Base-by-base conservation (phyloP, 768 basidiomycete species). In the Tephrocybe sp. region DNA sequence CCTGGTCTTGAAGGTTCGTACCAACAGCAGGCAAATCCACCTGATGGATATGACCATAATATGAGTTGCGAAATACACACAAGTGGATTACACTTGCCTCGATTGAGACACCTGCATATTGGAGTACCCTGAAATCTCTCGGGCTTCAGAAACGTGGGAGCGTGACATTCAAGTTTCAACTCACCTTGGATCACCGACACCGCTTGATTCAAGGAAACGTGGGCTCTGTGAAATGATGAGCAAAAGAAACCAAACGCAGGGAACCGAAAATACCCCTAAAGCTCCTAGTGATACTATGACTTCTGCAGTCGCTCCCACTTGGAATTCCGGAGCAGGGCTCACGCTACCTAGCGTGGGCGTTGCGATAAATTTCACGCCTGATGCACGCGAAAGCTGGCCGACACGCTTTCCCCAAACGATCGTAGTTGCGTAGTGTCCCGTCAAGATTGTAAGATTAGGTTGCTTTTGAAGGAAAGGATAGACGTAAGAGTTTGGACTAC, bases 1-100 rank as follows among this genome's bases (percentile, higher is more conserved):
- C 48, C 23, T 57, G 56, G 19, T 57, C 56, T 48, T 57, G 56
- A 12, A 57, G 39, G 45, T 57, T 57, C 17, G 56, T 57, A 8
- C 56, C 56, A 11, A 57, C 52, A 22, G 56, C 48, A 20, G 56
- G 56, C 13, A 57, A 23, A 14, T 57, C 42, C 14, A 57, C 52
- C 55, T 56, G 14, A 16, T 10, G 4, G 17, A 3, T n/a, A 19
- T n/a, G 10, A 34, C 23, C 19, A 39, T 17, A 19, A 12, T 5
- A 35, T 26, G 4, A 26, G 26, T 26, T 26, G 8, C 22, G n/a
- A 16, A 32, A 19, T 14, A 36, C 20, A 38, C 11, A 8, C 3
- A 33, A 9, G 3, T 39, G 17, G 7, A 1, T 13, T 5, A 16
- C 7, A 31, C 45, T 13, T 35, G 49, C 55, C 49, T 47, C 19